Percentiles rank a stretch among this genome's conserved stretches.
These are phyloP conservation scores for Pseudognaphalium luteoalbum DNA, from an alignment of 129 eudicot genomes.

Conservation along the genomic window DNA sequence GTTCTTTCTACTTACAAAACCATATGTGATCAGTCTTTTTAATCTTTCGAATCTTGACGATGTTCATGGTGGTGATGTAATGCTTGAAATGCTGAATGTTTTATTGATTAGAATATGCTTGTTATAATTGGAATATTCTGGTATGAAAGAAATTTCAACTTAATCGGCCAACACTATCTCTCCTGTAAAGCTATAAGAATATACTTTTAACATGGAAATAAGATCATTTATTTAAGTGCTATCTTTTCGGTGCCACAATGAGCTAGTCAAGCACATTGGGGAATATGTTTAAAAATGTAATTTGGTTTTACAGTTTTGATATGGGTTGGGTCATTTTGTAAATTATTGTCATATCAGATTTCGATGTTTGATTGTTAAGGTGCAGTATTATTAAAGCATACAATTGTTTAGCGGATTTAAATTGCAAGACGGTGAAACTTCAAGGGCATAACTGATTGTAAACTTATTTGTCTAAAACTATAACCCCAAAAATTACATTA, in stretches of 20 bases:
- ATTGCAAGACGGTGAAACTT: background rate
- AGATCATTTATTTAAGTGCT: background rate
- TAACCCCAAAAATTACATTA: background rate
- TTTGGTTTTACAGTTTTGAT: no score
- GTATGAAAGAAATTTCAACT: conserved; percentile 1
- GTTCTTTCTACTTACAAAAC: conserved; percentile 24
- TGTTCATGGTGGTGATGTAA: conserved; percentile 21
- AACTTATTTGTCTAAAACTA: no score
- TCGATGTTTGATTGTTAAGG: no score
- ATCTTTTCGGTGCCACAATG: no score
- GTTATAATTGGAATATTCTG: background rate
- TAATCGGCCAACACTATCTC: background rate
- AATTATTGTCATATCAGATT: no score
- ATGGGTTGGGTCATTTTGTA: no score
- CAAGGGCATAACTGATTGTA: no score
- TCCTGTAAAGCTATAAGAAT: no score
- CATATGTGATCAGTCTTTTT: conserved; percentile 13
- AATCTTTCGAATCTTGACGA: background rate
- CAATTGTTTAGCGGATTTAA: background rate
- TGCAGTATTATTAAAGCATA: no score
- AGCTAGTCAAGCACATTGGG: no score
- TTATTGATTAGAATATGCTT: conserved; percentile 1
- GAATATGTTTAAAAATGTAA: no score
- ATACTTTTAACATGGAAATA: background rate
- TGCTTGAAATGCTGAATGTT: conserved; percentile 27